Evolutionary conservation across 768 basidiomycete genomes (phyloP), one percentile per base, ranked within the genome.

Genomic region (Leccinum obscurum): DNA sequence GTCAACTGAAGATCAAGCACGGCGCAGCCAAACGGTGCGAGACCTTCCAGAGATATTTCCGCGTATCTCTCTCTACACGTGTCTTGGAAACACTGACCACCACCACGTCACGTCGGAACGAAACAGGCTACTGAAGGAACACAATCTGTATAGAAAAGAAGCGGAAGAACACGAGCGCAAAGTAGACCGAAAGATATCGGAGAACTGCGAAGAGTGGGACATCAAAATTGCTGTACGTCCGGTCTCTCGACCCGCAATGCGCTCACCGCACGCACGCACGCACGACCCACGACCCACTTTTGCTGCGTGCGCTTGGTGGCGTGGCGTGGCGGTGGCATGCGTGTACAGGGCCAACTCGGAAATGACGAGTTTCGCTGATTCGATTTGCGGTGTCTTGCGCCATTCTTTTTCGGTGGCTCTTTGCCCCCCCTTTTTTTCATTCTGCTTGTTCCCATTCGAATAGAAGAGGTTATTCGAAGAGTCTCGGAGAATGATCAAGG

Each of bases 1-100:
- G 83, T 56, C 89, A 92, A 66, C 82, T 94, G 62, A 89, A 84
- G 74, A 93, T 93, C 79, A 92, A 91, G 77, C 67, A 85, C 6
- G 85, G 85, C 30, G 83, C 78, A 44, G 82, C 84, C 52, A 82
- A 80, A 71, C 80, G 92, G 92, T 92, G 65, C 66, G 52, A 24
- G 7, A 5, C 41, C 41, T 41, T n/a, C 41, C 41, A 41, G 9
- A 34, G 77, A 64, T 44, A 60, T 68, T 55, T 63, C 62, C 62
- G 56, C 66, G 32, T 61, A 58, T 62, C 63, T 52, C 48, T 65
- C 44, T 20, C 10, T 46, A 4, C 49, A 34, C 51, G 46, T 34
- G 55, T 11, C 13, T 8, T 32, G 24, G 26, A 55, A 53, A 54
- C 56, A 17, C 57, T 64, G 60, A 62, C 61, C 55, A 32, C 58